Conservation (phyloP, 306 rosid species). For the Malus domestica region ASM211411v1 NC_041791.1:34672001-34672500, state of each 20-base stretch:
- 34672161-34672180: background rate
- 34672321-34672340: background rate
- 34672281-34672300: background rate
- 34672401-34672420: background rate
- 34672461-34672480: background rate
- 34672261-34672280: background rate
- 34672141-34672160: background rate
- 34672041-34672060: background rate
- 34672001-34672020: background rate
- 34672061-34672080: background rate
- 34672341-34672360: background rate
- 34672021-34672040: background rate
- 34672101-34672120: background rate
- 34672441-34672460: background rate
- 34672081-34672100: background rate
- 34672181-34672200: background rate
- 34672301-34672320: background rate
- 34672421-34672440: background rate
- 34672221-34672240: background rate
- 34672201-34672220: background rate
- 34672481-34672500: background rate
- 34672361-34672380: background rate
- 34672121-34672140: background rate
- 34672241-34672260: background rate
- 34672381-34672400: background rate